Percentiles rank a stretch among this genome's conserved stretches.
Conservation (phyloP, 371 early-diverging fungal genomes). For the Mucor mucedo region DNA sequence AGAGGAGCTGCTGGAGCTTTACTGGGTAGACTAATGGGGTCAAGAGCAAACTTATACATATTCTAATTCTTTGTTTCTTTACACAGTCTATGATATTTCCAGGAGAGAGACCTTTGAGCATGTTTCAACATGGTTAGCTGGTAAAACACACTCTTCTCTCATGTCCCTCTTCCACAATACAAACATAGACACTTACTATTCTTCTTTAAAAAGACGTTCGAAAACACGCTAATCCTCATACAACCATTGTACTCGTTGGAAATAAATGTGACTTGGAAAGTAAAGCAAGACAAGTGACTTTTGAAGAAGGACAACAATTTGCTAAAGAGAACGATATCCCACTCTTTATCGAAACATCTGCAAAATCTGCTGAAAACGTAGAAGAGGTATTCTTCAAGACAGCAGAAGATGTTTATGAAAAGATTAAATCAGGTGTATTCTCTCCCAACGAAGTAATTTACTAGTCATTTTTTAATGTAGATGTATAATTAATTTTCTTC, state of each 20-base stretch:
- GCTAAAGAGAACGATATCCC: constrained; percentile 82
- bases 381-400: constrained; percentile 82
- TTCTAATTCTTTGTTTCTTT: neutral
- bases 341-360: constrained; percentile 92
- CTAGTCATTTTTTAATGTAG: neutral
- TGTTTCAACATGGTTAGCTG: constrained; percentile 92
- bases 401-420: constrained; percentile 82
- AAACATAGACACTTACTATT: neutral
- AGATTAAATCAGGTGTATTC: constrained; percentile 80
- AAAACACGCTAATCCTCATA: constrained; percentile 89
- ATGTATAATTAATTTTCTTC: neutral
- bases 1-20: constrained; percentile 97
- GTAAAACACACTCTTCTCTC: constrained; percentile 30
- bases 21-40: constrained; percentile 46
- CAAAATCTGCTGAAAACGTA: constrained; percentile 93
- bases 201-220: constrained; percentile 74
- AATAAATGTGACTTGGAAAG: constrained; percentile 91
- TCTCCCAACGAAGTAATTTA: constrained; percentile 72
- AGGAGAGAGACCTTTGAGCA: constrained; percentile 89
- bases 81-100: constrained; percentile 72
- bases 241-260: constrained; percentile 90
- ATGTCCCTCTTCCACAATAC: neutral
- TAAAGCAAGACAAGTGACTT: constrained; percentile 77
- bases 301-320: constrained; percentile 90
- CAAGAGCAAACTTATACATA: neutral